Conservation (phyloP, 1,139 yeast genomes). For the Kurtzmaniella quercitrusa region DNA sequence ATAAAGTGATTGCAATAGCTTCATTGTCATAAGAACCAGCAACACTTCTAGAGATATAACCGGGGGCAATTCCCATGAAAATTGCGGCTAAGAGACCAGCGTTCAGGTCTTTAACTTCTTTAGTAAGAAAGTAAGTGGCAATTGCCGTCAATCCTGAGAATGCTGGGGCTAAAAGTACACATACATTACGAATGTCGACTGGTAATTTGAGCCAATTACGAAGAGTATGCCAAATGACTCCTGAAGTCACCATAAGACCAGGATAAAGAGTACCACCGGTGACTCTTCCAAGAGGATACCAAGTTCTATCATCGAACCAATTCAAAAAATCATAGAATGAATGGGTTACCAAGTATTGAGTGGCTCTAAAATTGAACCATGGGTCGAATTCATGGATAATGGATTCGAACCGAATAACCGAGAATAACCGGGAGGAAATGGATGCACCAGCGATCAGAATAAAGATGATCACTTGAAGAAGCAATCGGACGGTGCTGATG, state of each 20-base stretch:
- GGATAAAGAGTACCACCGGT: slow-evolving; percentile 99
- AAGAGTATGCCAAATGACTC: slow-evolving; percentile 76
- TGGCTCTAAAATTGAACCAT: slow-evolving; percentile 96
- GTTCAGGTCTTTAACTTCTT: slow-evolving; percentile 83
- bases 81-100: slow-evolving; percentile 92
- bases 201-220: slow-evolving; percentile 68
- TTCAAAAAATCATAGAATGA: slow-evolving; percentile 88
- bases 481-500: slow-evolving; percentile 39
- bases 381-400: slow-evolving; percentile 99
- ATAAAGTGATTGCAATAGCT: slow-evolving; percentile 94
- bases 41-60: slow-evolving; percentile 95
- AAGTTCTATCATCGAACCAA: slow-evolving; percentile 98
- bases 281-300: slow-evolving; percentile 99
- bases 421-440: slow-evolving; percentile 75
- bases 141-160: slow-evolving; percentile 91
- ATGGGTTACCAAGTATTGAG: slow-evolving; percentile 79
- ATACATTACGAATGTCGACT: slow-evolving; percentile 88
- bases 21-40: slow-evolving; percentile 99
- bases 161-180: slow-evolving; percentile 96
- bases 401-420: slow-evolving; percentile 84
- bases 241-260: slow-evolving; percentile 96
- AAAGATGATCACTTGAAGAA: slow-evolving; percentile 62
- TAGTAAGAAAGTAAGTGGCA: slow-evolving; percentile 85
- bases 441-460: slow-evolving; percentile 85
- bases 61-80: slow-evolving; percentile 97